Percentiles rank a stretch among this genome's conserved stretches.
Conservation (phyloP, 2,329 filamentous ascomycete species). For the Aspergillus tanneri region DNA sequence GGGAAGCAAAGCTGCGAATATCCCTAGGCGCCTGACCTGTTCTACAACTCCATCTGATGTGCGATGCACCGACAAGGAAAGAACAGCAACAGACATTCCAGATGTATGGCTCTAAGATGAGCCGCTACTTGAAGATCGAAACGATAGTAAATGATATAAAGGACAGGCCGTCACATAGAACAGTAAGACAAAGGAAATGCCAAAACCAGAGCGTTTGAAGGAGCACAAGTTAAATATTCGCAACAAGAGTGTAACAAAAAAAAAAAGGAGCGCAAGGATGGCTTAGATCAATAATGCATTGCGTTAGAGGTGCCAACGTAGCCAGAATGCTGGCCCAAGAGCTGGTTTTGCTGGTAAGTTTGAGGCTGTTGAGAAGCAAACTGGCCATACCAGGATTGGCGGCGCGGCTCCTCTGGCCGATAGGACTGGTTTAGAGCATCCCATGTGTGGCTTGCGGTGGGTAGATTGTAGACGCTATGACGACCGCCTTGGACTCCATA, state of each 20-base stretch:
- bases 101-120: constrained; percentile 10
- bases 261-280: neutral
- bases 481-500: constrained; percentile 17
- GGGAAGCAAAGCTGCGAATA: constrained; percentile 12
- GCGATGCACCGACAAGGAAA: constrained; percentile 20
- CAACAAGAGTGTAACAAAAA: neutral
- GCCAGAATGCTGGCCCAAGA: constrained; percentile 27
- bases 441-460: constrained; percentile 38
- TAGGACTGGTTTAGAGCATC: constrained; percentile 36
- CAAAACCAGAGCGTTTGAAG: neutral
- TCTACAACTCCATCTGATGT: constrained; percentile 30
- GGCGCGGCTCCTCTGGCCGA: constrained; percentile 33
- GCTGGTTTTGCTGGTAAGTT: constrained; percentile 29
- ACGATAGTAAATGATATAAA: constrained; percentile 1
- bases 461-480: constrained; percentile 35
- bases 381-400: constrained; percentile 35
- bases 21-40: constrained; percentile 23
- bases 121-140: constrained; percentile 1
- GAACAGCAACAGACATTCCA: constrained; percentile 8
- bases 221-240: neutral
- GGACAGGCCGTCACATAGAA: neutral
- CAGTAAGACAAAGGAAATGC: constrained; percentile 1
- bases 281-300: constrained; percentile 21
- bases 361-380: constrained; percentile 26
- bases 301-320: constrained; percentile 26